A percentile compares a stretch with the other conserved stretches of the same genome.
Conservation (phyloP, 495 filamentous ascomycete genomes). For the Saxophila tyrrhenica region DNA sequence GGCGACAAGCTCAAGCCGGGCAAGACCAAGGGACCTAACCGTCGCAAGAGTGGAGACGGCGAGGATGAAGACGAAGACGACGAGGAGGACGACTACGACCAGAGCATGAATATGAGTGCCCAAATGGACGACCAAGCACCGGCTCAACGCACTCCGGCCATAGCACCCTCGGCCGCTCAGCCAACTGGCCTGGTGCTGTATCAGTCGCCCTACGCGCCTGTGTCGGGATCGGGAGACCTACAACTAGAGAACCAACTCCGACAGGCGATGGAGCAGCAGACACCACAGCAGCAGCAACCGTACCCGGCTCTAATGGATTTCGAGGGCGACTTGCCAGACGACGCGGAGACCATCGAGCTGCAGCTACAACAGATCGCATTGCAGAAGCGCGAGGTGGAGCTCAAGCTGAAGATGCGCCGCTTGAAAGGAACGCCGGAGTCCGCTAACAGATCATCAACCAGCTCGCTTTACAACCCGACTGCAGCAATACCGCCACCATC, state of each 20-base stretch:
- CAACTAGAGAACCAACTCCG: slow-evolving; percentile 14
- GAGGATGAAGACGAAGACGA: slow-evolving; percentile 3
- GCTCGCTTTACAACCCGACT: slow-evolving; percentile 11
- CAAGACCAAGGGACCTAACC: not conserved
- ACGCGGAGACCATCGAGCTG: slow-evolving; percentile 17
- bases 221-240: not conserved
- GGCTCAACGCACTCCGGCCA: too few species aligned
- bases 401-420: slow-evolving; percentile 17
- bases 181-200: slow-evolving; percentile 4
- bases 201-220: slow-evolving; percentile 17
- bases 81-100: slow-evolving; percentile 6
- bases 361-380: slow-evolving; percentile 16
- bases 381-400: slow-evolving; percentile 18
- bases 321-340: slow-evolving; percentile 10
- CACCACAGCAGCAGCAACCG: slow-evolving; percentile 2
- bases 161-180: too few species aligned
- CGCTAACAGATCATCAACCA: not conserved
- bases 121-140: not conserved
- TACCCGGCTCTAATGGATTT: slow-evolving; percentile 3
- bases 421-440: slow-evolving; percentile 4
- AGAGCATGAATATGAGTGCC: not conserved
- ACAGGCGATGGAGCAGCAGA: slow-evolving; percentile 12
- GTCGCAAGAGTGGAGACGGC: not conserved
- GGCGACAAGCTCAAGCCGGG: slow-evolving; percentile 8
- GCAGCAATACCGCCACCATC: not conserved